These are phyloP conservation scores for Candida sp. DNA, from an alignment of 1,139 yeast genomes.

Conservation along the genomic window DNA sequence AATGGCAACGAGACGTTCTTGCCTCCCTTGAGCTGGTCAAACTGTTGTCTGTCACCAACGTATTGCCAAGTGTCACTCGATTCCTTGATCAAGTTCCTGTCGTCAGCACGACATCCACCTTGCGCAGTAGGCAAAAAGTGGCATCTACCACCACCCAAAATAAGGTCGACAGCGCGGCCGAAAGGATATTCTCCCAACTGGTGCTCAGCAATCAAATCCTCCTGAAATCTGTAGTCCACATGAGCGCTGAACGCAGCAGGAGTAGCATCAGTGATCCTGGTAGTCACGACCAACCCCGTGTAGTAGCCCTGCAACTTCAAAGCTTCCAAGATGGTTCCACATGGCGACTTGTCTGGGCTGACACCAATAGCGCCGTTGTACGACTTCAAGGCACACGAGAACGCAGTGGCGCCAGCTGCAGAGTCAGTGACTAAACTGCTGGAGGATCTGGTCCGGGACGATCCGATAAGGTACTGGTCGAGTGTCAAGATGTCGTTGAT, in stretches of 20 bases:
- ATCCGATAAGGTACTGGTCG: constrained; percentile 74
- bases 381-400: constrained; percentile 76
- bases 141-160: constrained; percentile 91
- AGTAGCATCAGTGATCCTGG: constrained; percentile 74
- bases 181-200: constrained; percentile 76
- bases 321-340: constrained; percentile 86
- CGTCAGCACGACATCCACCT: constrained; percentile 75
- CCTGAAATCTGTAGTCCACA: constrained; percentile 71
- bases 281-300: constrained; percentile 89
- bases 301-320: constrained; percentile 75
- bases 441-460: constrained; percentile 77
- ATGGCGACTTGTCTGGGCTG: constrained; percentile 58
- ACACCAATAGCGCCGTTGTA: constrained; percentile 90
- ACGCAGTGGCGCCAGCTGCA: constrained; percentile 96
- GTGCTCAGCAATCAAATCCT: constrained; percentile 84
- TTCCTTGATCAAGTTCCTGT: constrained; percentile 62
- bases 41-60: constrained; percentile 58
- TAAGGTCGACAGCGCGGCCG: constrained; percentile 77
- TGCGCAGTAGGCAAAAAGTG: constrained; percentile 57
- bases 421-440: constrained; percentile 82
- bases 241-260: constrained; percentile 91
- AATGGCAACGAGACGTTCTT: constrained; percentile 71
- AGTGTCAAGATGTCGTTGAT: constrained; percentile 57
- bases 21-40: constrained; percentile 55
- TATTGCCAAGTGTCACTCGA: constrained; percentile 65